Conservation (phyloP, 1,139 yeast genomes). For the Zygotorulaspora mrakii region DNA sequence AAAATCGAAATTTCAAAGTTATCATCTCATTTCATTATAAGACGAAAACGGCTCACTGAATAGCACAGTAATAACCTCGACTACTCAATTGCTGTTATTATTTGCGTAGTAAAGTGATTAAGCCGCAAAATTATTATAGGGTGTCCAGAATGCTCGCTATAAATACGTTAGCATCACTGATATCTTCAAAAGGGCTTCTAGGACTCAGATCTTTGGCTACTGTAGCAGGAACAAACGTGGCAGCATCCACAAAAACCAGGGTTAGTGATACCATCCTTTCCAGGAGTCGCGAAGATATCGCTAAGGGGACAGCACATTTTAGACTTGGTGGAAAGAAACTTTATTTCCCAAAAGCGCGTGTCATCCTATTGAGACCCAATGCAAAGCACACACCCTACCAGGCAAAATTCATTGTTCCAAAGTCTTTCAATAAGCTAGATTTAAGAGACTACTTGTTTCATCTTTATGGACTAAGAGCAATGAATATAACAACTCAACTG, state of each 20-base stretch:
- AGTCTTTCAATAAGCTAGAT: slow-evolving; percentile 85
- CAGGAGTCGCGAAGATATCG: slow-evolving; percentile 53
- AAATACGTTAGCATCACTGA: slow-evolving; percentile 4
- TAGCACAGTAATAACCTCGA: no score
- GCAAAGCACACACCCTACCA: slow-evolving; percentile 95
- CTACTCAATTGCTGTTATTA: no score
- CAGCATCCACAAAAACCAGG: slow-evolving; percentile 5
- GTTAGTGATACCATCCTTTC: slow-evolving; percentile 35
- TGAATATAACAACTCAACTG: slow-evolving; percentile 81
- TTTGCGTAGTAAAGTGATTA: no score
- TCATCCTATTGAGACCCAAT: slow-evolving; percentile 76
- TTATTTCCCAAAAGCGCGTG: slow-evolving; percentile 80
- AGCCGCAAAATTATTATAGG: no score
- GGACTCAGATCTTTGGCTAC: slow-evolving; percentile 24
- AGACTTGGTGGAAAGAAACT: slow-evolving; percentile 66
- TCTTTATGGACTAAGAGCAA: slow-evolving; percentile 80
- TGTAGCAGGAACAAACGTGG: slow-evolving; percentile 13
- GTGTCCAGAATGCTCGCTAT: slow-evolving; percentile 7
- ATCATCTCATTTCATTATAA: no score
- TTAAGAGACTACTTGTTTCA: slow-evolving; percentile 87
- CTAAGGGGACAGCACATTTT: slow-evolving; percentile 72
- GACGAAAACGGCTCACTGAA: no score
- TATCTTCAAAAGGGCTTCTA: slow-evolving; percentile 4
- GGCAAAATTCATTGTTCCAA: slow-evolving; percentile 90
- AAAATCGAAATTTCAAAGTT: no score